Percentiles rank a stretch among this genome's conserved stretches.
These are phyloP conservation scores for Raffaelea ambrosiae DNA, from an alignment of 2,329 filamentous ascomycete species.

Conservation along the genomic window DNA sequence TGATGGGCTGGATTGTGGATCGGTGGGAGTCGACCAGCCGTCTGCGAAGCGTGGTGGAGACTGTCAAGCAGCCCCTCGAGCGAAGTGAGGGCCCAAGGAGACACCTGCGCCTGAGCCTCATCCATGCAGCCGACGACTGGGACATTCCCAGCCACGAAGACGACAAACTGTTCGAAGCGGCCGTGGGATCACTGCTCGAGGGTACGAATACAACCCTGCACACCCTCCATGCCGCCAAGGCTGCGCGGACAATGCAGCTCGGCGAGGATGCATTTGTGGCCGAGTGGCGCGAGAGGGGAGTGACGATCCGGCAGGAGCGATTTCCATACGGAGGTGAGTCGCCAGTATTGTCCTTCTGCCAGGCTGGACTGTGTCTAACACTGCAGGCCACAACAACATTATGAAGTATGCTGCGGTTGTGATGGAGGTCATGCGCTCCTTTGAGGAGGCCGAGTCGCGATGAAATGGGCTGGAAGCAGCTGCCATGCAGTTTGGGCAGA, in stretches of 20 bases:
- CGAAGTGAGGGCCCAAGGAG: conserved; percentile 20
- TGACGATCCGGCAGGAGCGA: conserved; percentile 44
- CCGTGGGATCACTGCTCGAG: conserved; percentile 33
- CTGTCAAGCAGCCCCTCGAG: conserved; percentile 28
- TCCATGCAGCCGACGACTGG: conserved; percentile 73
- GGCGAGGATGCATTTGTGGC: conserved; percentile 40
- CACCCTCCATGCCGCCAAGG: conserved; percentile 25
- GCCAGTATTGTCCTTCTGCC: too few species aligned
- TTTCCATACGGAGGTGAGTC: conserved; percentile 46
- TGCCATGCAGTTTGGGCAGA: background rate
- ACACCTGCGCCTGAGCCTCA: conserved; percentile 54
- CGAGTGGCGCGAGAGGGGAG: conserved; percentile 35
- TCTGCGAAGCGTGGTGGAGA: conserved; percentile 46
- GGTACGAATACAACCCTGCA: conserved; percentile 19
- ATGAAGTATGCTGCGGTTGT: conserved; percentile 56
- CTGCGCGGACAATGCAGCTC: conserved; percentile 31
- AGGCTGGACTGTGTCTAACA: too few species aligned
- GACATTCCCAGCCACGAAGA: conserved; percentile 74
- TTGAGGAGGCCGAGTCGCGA: conserved; percentile 29
- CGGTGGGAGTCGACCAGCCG: conserved; percentile 68
- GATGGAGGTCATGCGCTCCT: conserved; percentile 57
- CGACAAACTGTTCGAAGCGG: conserved; percentile 52
- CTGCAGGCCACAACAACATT: conserved; percentile 59
- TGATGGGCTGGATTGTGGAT: conserved; percentile 62
- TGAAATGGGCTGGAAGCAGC: too few species aligned